Base-by-base conservation (phyloP, 768 basidiomycete species). In the Pleurotus tuoliensis region DNA sequence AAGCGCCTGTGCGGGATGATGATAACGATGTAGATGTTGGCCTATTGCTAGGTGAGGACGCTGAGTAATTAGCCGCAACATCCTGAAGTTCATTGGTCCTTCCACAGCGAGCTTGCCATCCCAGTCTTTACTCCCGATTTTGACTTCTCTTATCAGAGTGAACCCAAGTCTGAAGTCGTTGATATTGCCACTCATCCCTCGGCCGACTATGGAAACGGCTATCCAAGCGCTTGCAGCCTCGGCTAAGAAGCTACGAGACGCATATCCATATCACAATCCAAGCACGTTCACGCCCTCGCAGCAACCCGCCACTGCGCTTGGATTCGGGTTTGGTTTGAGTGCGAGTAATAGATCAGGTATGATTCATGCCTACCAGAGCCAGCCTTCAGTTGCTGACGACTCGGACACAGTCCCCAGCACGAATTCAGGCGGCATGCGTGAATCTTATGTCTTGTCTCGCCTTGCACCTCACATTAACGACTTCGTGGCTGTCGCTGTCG, bases 161-260 rank as follows among this genome's bases (percentile, higher is more conserved):
- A 84, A 92, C 60, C 92, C 92, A 0, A 75, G 81, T 3, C 73
- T 94, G 47, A 94, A 90, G 68, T 77, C 84, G 2, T 70, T 81
- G 7, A 80, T 94, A 56, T 71, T 94, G 38, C 84, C 86, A 30
- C 75, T 94, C 38, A 91, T 94, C 65, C 92, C 92, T 50, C 83
- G 89, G n/a, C 92, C 92, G 12, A 87, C 90, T 1, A 73, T 92
- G 56, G 87, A 90, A 27, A 84, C 80, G 27, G 91, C 89, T 8
- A 69, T 84, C 25, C 82, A 90, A 62, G 84, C 85, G 11, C 71
- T 94, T 22, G 78, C 79, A 34, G 80, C 78, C 59, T 85, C 88
- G 5, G 81, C 87, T 25, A 83, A 82, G 73, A 89, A 84, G 66
- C 77, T 94, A 40, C 82, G 83, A 40, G 90, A 93, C 54, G 88